These are phyloP conservation scores for Claviceps fusiformis DNA, from an alignment of 2,329 filamentous ascomycete genomes.

Conservation along the genomic window DNA sequence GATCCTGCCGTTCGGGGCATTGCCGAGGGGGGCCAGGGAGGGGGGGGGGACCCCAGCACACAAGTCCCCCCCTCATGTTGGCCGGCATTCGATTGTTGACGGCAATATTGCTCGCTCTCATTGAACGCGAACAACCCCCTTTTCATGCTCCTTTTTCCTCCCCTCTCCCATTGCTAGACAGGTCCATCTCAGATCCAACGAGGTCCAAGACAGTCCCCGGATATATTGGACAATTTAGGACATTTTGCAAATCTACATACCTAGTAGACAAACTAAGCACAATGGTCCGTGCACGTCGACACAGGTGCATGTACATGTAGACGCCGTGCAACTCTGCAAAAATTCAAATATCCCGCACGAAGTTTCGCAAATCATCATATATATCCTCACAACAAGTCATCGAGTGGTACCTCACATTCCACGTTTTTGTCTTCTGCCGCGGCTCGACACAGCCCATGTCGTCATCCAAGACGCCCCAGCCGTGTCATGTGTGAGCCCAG, in stretches of 20 bases:
- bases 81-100: neutral
- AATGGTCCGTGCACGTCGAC: neutral
- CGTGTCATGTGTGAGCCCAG: neutral
- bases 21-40: neutral
- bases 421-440: neutral
- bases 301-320: neutral
- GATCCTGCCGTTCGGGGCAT: neutral
- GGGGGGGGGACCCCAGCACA: neutral
- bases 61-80: neutral
- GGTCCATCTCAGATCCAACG: neutral
- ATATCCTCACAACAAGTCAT: neutral
- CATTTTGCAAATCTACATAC: neutral
- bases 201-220: neutral
- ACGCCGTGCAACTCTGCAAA: neutral
- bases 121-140: neutral
- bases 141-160: too few species aligned
- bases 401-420: neutral
- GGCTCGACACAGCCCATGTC: neutral
- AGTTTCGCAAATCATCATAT: too few species aligned
- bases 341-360: too few species aligned
- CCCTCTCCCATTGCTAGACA: neutral
- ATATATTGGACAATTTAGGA: neutral
- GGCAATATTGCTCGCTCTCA: neutral
- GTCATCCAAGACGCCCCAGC: neutral
- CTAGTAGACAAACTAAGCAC: too few species aligned